Percentiles rank a stretch among this genome's conserved stretches.
Conservation (phyloP, 129 eudicot species). For the Logfia minima region DNA sequence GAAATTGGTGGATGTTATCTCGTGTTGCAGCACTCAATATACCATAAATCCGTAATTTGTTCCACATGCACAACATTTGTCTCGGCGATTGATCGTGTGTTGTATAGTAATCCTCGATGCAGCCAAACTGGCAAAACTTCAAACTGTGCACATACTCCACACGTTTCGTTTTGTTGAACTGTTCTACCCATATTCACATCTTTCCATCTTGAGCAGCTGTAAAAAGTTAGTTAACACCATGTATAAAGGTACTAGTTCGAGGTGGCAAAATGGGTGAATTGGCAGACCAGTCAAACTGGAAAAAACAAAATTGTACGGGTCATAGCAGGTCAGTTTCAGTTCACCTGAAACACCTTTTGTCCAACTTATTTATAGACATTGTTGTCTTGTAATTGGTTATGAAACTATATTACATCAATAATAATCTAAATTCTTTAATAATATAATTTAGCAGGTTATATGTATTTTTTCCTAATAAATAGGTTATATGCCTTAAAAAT, state of each 20-base stretch:
- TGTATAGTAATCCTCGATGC: slow-evolving; percentile 45
- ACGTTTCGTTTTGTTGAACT: slow-evolving; percentile 40
- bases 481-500: too few species aligned
- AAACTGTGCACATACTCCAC: slow-evolving; percentile 57
- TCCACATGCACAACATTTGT: slow-evolving; percentile 59
- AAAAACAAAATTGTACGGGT: not conserved
- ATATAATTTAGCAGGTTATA: too few species aligned
- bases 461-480: too few species aligned
- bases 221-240: not conserved
- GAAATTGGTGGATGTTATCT: slow-evolving; percentile 38
- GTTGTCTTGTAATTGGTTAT: too few species aligned
- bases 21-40: slow-evolving; percentile 72
- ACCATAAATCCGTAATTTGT: slow-evolving; percentile 53
- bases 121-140: slow-evolving; percentile 52
- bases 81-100: slow-evolving; percentile 53
- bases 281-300: not conserved
- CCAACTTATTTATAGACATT: too few species aligned
- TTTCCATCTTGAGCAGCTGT: slow-evolving; percentile 57
- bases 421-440: too few species aligned
- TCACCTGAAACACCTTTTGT: too few species aligned
- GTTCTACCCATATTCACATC: slow-evolving; percentile 52
- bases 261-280: not conserved
- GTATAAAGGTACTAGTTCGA: not conserved
- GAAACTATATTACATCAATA: too few species aligned
- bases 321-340: too few species aligned